These are phyloP conservation scores for Cryptococcus sp. DNA, from an alignment of 1,284 basidiomycete genomes.

Conservation along the genomic window DNA sequence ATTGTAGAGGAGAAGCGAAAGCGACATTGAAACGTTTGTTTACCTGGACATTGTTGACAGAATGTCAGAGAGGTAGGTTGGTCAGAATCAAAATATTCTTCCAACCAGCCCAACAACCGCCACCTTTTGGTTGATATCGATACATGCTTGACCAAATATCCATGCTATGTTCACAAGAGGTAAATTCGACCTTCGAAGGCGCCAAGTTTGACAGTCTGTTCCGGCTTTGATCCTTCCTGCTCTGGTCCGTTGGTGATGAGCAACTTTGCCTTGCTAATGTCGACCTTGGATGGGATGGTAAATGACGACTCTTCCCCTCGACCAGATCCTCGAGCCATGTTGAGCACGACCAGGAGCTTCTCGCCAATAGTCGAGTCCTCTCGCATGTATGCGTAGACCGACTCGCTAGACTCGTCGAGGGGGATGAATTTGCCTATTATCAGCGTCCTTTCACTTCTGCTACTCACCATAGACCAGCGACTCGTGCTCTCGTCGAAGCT, in stretches of 20 bases:
- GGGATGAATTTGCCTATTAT: conserved; percentile 32
- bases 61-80: no score
- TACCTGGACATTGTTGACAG: no score
- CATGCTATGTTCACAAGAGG: conserved; percentile 8
- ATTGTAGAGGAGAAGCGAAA: no score
- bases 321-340: conserved; percentile 26
- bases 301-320: conserved; percentile 14
- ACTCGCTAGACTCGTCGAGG: conserved; percentile 33
- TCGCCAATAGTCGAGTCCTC: conserved; percentile 21
- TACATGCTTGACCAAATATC: no score
- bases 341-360: conserved; percentile 32
- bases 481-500: conserved; percentile 37
- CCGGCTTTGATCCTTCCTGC: conserved; percentile 12
- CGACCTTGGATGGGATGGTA: conserved; percentile 13
- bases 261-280: conserved; percentile 18
- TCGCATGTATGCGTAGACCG: conserved; percentile 43
- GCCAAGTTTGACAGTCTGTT: conserved; percentile 12
- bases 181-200: conserved; percentile 30
- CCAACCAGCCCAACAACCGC: no score
- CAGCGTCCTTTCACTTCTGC: no score
- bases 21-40: no score
- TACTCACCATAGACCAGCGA: conserved; percentile 39
- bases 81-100: no score
- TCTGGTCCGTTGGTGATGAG: conserved; percentile 23
- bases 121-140: no score